Evolutionary conservation across 2,329 filamentous ascomycete genomes (phyloP), one percentile per base, ranked within the genome.

Genomic region (Xylariaceae sp.): DNA sequence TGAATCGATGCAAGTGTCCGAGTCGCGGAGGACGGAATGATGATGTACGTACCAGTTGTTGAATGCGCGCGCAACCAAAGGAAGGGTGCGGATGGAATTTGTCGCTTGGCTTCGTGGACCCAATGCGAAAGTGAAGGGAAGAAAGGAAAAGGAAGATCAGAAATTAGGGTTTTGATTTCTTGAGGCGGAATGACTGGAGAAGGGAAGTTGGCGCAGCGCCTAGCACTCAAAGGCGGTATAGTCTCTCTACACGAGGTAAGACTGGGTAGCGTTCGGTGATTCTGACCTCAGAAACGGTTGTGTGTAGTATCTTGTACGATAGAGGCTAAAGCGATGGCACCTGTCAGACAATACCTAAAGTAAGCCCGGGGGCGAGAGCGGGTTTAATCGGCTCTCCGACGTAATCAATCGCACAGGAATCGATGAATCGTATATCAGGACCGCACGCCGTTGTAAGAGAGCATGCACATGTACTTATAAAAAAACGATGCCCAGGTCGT

Each of bases 341-440:
- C 52, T 55, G 63, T 65, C 59, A 62, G 59, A 63, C 63, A 56
- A 59, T 55, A 63, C n/a, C n/a, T n/a, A n/a, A n/a, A n/a, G n/a
- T n/a, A 64, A 56, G 4, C 48, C 56, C 54, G 59, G 56, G 58
- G 61, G 57, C 55, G 45, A 55, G 56, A 21, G 53, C 61, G 65
- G 66, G 53, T 64, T 62, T 63, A 56, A 49, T 64, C 61, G 62
- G 65, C 56, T 62, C 56, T 62, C 48, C 41, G 55, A 55, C 47
- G 44, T 59, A 56, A 52, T 45, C 55, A 53, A 65, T 67, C 51
- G 56, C 62, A 68, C 63, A 55, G 53, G 52, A 59, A 51, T 56
- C 62, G 57, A 61, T 55, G 32, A 40, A 52, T 63, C 61, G 60
- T 57, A 58, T 62, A 61, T 60, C 63, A 57, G 58, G 61, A 58